Evolutionary conservation across 169 alveolate species (phyloP), one percentile per base, ranked within the genome.

Genomic region (Eimeria zaria): DNA sequence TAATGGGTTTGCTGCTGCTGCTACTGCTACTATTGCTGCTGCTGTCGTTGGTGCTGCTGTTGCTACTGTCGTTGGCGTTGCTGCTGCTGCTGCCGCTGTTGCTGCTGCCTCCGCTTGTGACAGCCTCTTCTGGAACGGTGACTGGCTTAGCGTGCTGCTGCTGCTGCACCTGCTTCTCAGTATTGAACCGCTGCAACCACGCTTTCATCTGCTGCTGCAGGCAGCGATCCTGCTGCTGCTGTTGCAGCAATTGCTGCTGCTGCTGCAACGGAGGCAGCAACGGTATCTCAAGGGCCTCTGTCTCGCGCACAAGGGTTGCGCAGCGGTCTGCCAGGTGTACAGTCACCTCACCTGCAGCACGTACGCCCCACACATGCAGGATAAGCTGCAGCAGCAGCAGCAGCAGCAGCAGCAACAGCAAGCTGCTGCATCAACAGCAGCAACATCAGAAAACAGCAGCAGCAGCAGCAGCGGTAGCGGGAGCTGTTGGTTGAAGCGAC

Each of bases 281-380:
- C 48, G 89, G 89, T 22, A 81, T 46, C 71, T 81, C 89, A 27
- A 36, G 48, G 44, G 89, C 36, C 36, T 46, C 89, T 46, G 89
- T 48, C 7, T 46, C 48, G 12, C 89, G 20, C 12, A 81, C 89
- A 11, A 81, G 71, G 39, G 89, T 48, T 6, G 46, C 7, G 69
- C 71, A 81, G 89, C 89, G 71, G 48, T 81, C 89, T 8, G 89
- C 89, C 71, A 81, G 58, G 89, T 81, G 89, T n/a, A 81, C 89
- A 27, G 73, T 81, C 71, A 81, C 89, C n/a, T 81, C 73, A 9
- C 89, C 89, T 81, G 89, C 89, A 51, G 71, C 71, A 51, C 41
- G 30, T 51, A 36, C 88, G 41, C 71, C 73, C 64, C 39, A 24
- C 89, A 20, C 33, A 48, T 48, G 33, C 69, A n/a, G 46, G 9